A percentile compares a stretch with the other conserved stretches of the same genome.
Conservation (phyloP, 2,329 filamentous ascomycete genomes). For the Paraphaeosphaeria sporulosa region DNA sequence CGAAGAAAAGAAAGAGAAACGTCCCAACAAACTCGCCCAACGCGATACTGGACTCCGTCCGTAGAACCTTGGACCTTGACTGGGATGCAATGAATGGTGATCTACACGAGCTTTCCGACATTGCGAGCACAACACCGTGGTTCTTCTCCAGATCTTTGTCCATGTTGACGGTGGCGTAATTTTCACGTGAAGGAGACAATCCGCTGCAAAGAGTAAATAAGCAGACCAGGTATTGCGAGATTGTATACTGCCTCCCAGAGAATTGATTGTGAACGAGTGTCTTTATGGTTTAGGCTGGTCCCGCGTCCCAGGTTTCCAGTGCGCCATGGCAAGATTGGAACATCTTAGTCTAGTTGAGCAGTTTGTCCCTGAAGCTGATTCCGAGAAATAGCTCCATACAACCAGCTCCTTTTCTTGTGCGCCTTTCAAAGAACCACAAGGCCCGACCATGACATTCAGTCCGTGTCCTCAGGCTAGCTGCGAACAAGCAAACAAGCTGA, state of each 20-base stretch:
- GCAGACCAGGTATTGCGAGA: background rate
- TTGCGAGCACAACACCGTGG: background rate
- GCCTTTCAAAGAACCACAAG: background rate
- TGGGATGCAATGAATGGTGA: background rate
- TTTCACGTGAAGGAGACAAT: background rate
- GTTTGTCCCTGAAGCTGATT: background rate
- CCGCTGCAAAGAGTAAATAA: background rate
- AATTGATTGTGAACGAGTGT: background rate
- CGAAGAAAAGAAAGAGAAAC: conserved; percentile 54
- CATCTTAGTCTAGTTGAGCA: background rate
- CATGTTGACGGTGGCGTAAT: background rate
- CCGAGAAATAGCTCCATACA: background rate
- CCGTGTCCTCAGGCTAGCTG: background rate
- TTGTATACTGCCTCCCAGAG: background rate
- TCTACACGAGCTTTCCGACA: conserved; percentile 2
- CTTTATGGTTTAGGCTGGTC: background rate
- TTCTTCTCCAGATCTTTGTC: background rate
- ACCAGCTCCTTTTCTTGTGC: background rate
- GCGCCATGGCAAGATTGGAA: background rate
- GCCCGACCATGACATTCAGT: background rate
- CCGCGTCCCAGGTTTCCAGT: background rate
- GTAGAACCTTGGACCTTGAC: background rate
- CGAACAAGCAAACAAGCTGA: background rate
- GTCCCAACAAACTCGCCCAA: conserved; percentile 56
- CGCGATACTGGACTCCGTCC: conserved; percentile 31